Evolutionary conservation across 2,329 filamentous ascomycete genomes (phyloP), one percentile per base, ranked within the genome.

Genomic region (Anthostomella pinea): DNA sequence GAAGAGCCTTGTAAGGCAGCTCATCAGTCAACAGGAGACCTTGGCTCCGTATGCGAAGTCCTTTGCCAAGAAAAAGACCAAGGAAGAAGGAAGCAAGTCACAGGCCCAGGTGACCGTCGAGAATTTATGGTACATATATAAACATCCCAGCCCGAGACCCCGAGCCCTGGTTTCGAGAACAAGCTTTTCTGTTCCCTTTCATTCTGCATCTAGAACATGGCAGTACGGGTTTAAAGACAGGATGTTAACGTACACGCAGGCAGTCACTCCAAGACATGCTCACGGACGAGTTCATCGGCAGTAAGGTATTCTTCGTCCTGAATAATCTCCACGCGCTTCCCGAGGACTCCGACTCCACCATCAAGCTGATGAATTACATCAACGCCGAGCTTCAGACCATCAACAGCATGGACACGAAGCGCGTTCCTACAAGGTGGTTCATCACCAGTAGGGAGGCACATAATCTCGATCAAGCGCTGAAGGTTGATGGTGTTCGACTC

Each of bases 221-320:
- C n/a, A n/a, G n/a, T n/a, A n/a, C n/a, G n/a, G n/a, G n/a, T n/a
- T n/a, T n/a, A n/a, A n/a, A n/a, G n/a, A n/a, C n/a, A n/a, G n/a
- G n/a, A n/a, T n/a, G n/a, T n/a, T n/a, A n/a, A n/a, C n/a, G n/a
- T n/a, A n/a, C n/a, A n/a, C n/a, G n/a, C n/a, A n/a, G n/a, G n/a
- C 64, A 66, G 20, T 56, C 58, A 7, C 56, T 69, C 3, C 65
- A 67, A 35, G 65, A 67, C 5, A 67, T 68, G 44, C 54, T 68
- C 2, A 48, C 54, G 1, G 66, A 69, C 17, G 58, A 63, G 3
- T 54, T 61, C 22, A 51, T 60, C 16, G 60, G 61, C 2, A 57
- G 56, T 8, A 57, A 57, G 28, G 57, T 68, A 1, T 63, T 67
- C 30, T 62, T 69, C 29, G 53, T 69, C 8, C 27, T 69, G 22